Evolutionary conservation across 257 asterid species (phyloP).

Genomic region (Nicotiana paniculata): DNA sequence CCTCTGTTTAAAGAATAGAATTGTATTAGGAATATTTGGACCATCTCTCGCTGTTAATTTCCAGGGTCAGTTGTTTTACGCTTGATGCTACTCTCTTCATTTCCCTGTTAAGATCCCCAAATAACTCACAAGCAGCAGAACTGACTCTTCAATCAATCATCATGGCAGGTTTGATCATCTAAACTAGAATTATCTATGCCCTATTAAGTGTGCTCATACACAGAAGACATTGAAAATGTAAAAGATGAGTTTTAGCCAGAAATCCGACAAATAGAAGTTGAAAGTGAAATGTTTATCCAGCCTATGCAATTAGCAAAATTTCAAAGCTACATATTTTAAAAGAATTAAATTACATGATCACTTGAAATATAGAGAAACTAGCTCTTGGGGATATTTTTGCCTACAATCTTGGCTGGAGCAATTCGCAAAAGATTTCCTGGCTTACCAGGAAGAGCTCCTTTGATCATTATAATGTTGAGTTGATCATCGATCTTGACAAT

Average conservation of each 20-base stretch:
- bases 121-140: too few species aligned
- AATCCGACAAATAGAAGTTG: neutral
- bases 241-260: neutral
- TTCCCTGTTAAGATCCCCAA: too few species aligned
- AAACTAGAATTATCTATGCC: too few species aligned
- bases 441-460: constrained; percentile 95
- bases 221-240: neutral
- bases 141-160: too few species aligned
- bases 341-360: constrained; percentile 1
- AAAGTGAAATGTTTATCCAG: neutral
- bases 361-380: constrained; percentile 18
- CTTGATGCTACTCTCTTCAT: too few species aligned
- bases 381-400: constrained; percentile 66
- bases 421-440: constrained; percentile 95
- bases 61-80: neutral
- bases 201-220: too few species aligned
- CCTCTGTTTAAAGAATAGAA: too few species aligned
- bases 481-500: constrained; percentile 77
- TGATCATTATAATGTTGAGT: constrained; percentile 70
- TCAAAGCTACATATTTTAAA: neutral
- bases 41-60: neutral
- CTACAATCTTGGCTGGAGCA: constrained; percentile 93
- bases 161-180: too few species aligned
- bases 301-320: neutral
- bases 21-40: too few species aligned